A percentile compares a stretch with the other conserved stretches of the same genome.
phyloP scores from a whole-genome alignment of 1,139 yeast species.

The Geotrichum histeridarum region DNA sequence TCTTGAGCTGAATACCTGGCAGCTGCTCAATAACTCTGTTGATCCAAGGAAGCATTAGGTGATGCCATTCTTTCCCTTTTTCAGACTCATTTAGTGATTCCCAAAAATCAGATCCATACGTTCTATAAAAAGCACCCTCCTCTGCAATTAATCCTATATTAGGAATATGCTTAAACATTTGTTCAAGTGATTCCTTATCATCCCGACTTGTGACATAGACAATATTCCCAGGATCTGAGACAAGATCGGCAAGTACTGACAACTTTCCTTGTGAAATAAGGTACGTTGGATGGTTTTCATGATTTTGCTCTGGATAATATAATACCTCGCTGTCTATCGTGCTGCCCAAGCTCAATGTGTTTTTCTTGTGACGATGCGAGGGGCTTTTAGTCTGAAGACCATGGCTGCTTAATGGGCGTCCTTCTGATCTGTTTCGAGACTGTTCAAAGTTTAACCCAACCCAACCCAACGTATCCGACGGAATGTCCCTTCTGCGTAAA shows the following conservation, averaged over 20 bases:
- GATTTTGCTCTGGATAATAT: not conserved
- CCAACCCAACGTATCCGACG: not conserved
- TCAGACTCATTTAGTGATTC: slow-evolving; percentile 52
- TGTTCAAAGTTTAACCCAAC: not conserved
- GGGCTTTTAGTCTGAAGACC: not conserved
- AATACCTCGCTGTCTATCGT: not conserved
- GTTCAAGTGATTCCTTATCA: slow-evolving; percentile 58
- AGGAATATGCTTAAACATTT: slow-evolving; percentile 61
- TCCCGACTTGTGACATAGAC: slow-evolving; percentile 70
- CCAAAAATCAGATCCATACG: slow-evolving; percentile 52
- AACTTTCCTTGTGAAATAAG: slow-evolving; percentile 35
- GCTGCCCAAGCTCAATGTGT: not conserved
- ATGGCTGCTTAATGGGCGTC: not conserved
- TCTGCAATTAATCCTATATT: slow-evolving; percentile 83
- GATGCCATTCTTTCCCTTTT: slow-evolving; percentile 56
- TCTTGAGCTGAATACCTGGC: slow-evolving; percentile 70
- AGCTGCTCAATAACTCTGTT: slow-evolving; percentile 71
- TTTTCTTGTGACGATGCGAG: not conserved
- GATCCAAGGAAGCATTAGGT: slow-evolving; percentile 53
- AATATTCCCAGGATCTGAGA: slow-evolving; percentile 51
- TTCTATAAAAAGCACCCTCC: slow-evolving; percentile 61
- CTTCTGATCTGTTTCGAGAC: not conserved
- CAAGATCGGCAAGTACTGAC: slow-evolving; percentile 43
- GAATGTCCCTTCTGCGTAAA: not conserved
- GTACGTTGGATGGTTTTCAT: slow-evolving; percentile 20